Evolutionary conservation across 768 basidiomycete species (phyloP).

Genomic region (Mycena belliarum): DNA sequence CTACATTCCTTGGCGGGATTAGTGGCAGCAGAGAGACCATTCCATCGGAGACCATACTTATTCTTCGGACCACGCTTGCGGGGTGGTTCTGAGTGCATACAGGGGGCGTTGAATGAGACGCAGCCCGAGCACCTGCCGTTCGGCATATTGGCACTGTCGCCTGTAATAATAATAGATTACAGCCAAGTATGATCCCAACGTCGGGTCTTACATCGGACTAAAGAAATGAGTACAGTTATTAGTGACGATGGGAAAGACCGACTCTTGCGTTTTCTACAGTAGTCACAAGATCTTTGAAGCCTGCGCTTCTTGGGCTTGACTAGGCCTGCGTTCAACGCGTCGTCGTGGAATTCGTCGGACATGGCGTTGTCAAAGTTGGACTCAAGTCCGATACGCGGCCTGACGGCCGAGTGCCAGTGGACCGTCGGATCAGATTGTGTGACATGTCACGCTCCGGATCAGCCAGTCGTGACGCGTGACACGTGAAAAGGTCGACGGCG

Average conservation of each 20-base stretch:
- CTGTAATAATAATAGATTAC: slow-evolving; percentile 37
- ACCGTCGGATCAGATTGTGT: too few relatives aligned
- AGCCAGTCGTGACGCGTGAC: too few relatives aligned
- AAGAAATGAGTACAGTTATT: not conserved
- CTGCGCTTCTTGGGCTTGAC: slow-evolving; percentile 35
- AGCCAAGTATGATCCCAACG: not conserved
- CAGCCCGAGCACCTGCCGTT: slow-evolving; percentile 60
- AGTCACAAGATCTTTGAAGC: slow-evolving; percentile 47
- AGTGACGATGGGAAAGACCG: too few relatives aligned
- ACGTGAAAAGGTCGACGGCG: too few relatives aligned
- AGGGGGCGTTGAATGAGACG: slow-evolving; percentile 44
- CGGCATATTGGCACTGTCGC: slow-evolving; percentile 63
- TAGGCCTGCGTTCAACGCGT: not conserved
- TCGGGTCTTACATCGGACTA: slow-evolving; percentile 41
- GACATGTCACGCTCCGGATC: too few relatives aligned
- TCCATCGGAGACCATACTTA: slow-evolving; percentile 24
- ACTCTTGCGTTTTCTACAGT: slow-evolving; percentile 49
- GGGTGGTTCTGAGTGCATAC: slow-evolving; percentile 57
- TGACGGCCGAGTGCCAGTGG: too few relatives aligned
- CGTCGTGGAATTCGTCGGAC: slow-evolving; percentile 12
- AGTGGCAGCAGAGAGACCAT: not conserved
- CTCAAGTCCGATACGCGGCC: too few relatives aligned
- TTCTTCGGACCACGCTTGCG: slow-evolving; percentile 38
- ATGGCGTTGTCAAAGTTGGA: too few relatives aligned
- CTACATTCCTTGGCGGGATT: slow-evolving; percentile 33